Percentiles rank a stretch among this genome's conserved stretches.
Conservation (phyloP, 2,329 filamentous ascomycete genomes). For the Pseudogymnoascus sp. region DNA sequence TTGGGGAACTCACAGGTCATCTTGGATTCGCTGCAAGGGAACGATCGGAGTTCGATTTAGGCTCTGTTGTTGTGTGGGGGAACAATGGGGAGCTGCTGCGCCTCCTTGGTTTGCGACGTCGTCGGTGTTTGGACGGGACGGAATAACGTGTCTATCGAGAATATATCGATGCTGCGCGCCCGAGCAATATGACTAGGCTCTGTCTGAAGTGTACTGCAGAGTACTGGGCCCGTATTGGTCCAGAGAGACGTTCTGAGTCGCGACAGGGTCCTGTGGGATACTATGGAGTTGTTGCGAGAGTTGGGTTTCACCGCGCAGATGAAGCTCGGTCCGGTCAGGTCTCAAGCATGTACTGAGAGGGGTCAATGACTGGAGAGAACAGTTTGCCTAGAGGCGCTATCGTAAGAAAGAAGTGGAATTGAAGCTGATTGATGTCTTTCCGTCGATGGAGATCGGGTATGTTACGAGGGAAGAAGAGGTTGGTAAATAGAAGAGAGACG, state of each 20-base stretch:
- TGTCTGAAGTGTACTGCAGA: neutral
- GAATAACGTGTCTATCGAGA: neutral
- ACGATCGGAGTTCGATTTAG: conserved; percentile 2
- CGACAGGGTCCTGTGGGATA: neutral
- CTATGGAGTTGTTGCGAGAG: neutral
- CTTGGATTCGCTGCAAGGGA: conserved; percentile 4
- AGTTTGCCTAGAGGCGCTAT: neutral
- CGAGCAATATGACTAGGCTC: neutral
- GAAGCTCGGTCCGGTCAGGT: neutral
- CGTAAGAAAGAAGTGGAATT: neutral
- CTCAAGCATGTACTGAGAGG: neutral
- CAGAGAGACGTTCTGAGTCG: neutral
- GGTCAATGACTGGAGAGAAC: neutral
- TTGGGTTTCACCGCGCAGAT: neutral
- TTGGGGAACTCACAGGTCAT: neutral
- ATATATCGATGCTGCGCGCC: neutral
- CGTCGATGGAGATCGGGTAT: neutral
- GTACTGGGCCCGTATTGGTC: neutral
- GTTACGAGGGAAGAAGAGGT: neutral
- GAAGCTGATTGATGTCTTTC: neutral
- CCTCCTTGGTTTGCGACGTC: neutral
- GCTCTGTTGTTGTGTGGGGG: neutral
- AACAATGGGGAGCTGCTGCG: neutral
- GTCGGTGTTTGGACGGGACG: neutral
- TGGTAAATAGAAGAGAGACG: neutral